Percentiles rank a stretch among this genome's conserved stretches.
phyloP scores from a whole-genome alignment of 768 basidiomycete species.

The Hysterangium stoloniferum region DNA sequence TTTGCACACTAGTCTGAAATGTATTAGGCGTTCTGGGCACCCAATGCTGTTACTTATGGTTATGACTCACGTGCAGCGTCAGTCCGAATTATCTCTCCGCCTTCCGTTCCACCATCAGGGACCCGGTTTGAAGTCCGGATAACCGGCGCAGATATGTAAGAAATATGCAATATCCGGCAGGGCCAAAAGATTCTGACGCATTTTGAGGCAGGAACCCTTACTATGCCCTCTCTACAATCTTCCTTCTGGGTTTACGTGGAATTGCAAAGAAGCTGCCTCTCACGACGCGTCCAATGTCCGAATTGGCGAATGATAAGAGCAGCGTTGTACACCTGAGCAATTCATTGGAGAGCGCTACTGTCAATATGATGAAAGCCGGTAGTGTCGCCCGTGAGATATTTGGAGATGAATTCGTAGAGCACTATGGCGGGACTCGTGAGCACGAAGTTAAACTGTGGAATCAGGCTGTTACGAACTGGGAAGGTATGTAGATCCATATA shows the following conservation, averaged over 20 bases:
- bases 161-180: neutral
- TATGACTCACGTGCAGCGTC: slow-evolving; percentile 93
- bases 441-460: slow-evolving; percentile 86
- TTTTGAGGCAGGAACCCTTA: slow-evolving; percentile 56
- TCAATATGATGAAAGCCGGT: slow-evolving; percentile 64
- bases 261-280: slow-evolving; percentile 70
- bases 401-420: slow-evolving; percentile 87
- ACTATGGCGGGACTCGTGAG: slow-evolving; percentile 90
- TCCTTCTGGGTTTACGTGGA: slow-evolving; percentile 80
- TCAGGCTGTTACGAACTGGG: slow-evolving; percentile 89
- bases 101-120: slow-evolving; percentile 69
- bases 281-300: slow-evolving; percentile 61
- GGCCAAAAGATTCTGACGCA: neutral
- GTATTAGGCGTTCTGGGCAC: slow-evolving; percentile 72
- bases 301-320: slow-evolving; percentile 44
- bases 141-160: slow-evolving; percentile 86
- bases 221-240: slow-evolving; percentile 81
- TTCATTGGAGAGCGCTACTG: slow-evolving; percentile 73
- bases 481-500: slow-evolving; percentile 46
- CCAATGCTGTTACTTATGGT: slow-evolving; percentile 88
- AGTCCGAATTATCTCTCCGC: slow-evolving; percentile 87
- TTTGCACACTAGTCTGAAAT: slow-evolving; percentile 21
- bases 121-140: slow-evolving; percentile 92
- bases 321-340: slow-evolving; percentile 71
- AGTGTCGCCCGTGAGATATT: slow-evolving; percentile 86